These are phyloP conservation scores for Verticillium alfalfae DNA, from an alignment of 2,329 filamentous ascomycete genomes.

Conservation along the genomic window DNA sequence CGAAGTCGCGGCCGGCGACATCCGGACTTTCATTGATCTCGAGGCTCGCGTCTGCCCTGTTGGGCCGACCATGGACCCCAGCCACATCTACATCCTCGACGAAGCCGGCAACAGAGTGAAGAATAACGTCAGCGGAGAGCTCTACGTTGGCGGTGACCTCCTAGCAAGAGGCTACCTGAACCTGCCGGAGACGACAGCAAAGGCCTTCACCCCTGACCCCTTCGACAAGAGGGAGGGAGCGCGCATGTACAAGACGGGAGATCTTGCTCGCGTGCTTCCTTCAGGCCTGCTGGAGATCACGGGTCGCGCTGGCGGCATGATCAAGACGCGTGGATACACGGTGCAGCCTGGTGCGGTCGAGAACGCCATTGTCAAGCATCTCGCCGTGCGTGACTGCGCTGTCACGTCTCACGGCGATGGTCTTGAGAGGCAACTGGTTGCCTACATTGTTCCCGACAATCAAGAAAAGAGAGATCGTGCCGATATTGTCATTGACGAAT, in stretches of 20 bases:
- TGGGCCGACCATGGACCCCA: constrained; percentile 61
- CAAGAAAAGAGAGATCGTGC: constrained; percentile 54
- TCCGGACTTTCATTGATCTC: constrained; percentile 59
- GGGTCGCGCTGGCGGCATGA: constrained; percentile 72
- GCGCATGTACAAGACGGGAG: constrained; percentile 71
- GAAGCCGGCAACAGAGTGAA: constrained; percentile 61
- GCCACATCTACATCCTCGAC: constrained; percentile 68
- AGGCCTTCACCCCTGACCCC: constrained; percentile 62
- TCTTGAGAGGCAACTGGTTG: constrained; percentile 68
- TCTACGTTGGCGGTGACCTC: constrained; percentile 69
- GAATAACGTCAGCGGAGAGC: constrained; percentile 60
- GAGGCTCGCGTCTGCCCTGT: constrained; percentile 67
- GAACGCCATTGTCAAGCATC: constrained; percentile 61
- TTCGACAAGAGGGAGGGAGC: constrained; percentile 55
- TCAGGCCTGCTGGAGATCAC: constrained; percentile 70
- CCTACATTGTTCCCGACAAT: constrained; percentile 67
- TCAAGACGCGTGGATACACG: constrained; percentile 74
- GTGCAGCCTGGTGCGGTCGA: constrained; percentile 74
- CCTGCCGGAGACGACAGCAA: constrained; percentile 69
- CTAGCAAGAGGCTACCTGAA: constrained; percentile 75
- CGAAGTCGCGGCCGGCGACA: constrained; percentile 73
- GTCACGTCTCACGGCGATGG: constrained; percentile 73
- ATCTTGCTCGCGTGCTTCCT: constrained; percentile 61
- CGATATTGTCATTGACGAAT: constrained; percentile 60
- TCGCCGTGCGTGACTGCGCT: constrained; percentile 67